Conservation (phyloP, 768 basidiomycete genomes). For the Pleurotus platypus region DNA sequence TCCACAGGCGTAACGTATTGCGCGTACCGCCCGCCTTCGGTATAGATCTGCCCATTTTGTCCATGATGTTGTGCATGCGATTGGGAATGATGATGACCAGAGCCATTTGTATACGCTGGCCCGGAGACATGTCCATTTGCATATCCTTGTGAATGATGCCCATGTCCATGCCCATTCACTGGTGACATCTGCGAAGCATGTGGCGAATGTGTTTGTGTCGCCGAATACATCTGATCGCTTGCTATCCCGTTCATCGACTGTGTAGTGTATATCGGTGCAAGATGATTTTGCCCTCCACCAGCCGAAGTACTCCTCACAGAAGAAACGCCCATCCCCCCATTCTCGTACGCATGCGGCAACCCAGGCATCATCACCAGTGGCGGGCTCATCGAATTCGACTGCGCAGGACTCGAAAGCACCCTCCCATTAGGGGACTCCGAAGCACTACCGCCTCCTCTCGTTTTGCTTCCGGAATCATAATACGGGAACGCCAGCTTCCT, state of each 20-base stretch:
- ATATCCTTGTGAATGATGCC: slow-evolving; percentile 18
- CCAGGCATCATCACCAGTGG: slow-evolving; percentile 34
- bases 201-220: not conserved
- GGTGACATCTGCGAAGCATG: slow-evolving; percentile 2
- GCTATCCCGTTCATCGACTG: not conserved
- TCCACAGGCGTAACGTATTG: slow-evolving; percentile 53
- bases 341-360: slow-evolving; percentile 35
- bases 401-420: slow-evolving; percentile 46
- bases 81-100: slow-evolving; percentile 12
- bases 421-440: slow-evolving; percentile 45
- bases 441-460: not conserved
- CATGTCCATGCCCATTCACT: slow-evolving; percentile 8
- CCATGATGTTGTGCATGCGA: slow-evolving; percentile 8
- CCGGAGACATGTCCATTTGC: slow-evolving; percentile 19
- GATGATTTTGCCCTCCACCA: slow-evolving; percentile 4
- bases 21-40: slow-evolving; percentile 35
- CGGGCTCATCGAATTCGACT: slow-evolving; percentile 58
- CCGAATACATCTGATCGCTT: not conserved
- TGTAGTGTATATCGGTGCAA: not conserved
- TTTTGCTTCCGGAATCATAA: slow-evolving; percentile 51
- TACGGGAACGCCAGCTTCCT: slow-evolving; percentile 81
- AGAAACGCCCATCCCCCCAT: slow-evolving; percentile 4
- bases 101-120: slow-evolving; percentile 13
- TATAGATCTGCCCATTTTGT: slow-evolving; percentile 30
- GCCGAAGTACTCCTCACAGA: slow-evolving; percentile 19